phyloP scores from a whole-genome alignment of 1,139 yeast species.

The Lizanozyma gosingica region DNA sequence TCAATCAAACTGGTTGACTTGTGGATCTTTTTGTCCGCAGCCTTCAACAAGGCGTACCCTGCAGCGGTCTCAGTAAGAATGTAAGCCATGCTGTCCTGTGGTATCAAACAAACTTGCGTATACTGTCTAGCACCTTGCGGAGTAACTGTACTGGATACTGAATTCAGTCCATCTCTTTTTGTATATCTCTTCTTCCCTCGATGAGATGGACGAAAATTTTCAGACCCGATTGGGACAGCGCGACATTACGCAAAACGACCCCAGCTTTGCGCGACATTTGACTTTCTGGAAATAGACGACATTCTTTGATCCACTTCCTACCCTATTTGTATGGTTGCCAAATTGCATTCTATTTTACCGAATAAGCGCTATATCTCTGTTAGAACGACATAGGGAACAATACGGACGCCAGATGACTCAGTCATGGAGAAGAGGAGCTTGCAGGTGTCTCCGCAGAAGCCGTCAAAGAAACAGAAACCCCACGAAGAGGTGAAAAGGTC shows the following conservation, averaged over 20 bases:
- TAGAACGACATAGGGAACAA: no score
- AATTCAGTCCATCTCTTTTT: neutral
- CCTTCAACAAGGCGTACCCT: slow-evolving; percentile 94
- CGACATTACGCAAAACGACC: no score
- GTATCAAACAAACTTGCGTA: neutral
- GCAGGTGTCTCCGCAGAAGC: slow-evolving; percentile 1
- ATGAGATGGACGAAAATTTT: no score
- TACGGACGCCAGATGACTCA: no score
- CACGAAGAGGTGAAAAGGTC: neutral
- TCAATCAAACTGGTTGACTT: slow-evolving; percentile 67
- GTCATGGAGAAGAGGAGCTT: slow-evolving; percentile 2
- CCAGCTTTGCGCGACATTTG: no score
- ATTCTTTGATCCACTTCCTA: no score
- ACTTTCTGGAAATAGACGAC: no score
- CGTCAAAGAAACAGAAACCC: neutral
- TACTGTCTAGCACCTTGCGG: neutral
- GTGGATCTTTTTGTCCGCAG: slow-evolving; percentile 94
- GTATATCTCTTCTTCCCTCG: slow-evolving; percentile 1
- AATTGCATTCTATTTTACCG: no score
- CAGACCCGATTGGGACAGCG: no score
- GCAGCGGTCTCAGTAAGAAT: slow-evolving; percentile 97
- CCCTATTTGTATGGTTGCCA: no score
- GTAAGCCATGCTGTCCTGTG: slow-evolving; percentile 59
- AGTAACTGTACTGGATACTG: neutral
- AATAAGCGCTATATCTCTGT: no score